phyloP scores from a whole-genome alignment of 2,329 filamentous ascomycete genomes.

The Gyromitra esculenta region DNA sequence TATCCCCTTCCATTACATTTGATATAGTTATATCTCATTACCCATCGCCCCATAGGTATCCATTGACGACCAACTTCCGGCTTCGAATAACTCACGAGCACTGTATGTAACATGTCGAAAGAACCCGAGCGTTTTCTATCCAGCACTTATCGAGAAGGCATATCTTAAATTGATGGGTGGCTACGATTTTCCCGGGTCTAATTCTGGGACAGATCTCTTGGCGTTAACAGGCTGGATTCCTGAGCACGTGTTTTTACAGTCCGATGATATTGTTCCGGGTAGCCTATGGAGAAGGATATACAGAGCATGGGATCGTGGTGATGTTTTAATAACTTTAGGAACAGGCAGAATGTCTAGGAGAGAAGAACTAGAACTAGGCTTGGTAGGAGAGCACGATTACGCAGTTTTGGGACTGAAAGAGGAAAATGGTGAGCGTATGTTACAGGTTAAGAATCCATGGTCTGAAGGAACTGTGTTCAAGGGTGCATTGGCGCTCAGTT shows the following conservation, averaged over 20 bases:
- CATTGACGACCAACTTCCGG: constrained; percentile 87
- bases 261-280: constrained; percentile 79
- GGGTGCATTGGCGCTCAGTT: constrained; percentile 61
- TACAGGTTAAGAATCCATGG: constrained; percentile 97
- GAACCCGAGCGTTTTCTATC: constrained; percentile 86
- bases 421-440: constrained; percentile 68
- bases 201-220: constrained; percentile 94
- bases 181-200: constrained; percentile 97
- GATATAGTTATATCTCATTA: constrained; percentile 17
- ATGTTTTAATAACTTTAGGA: constrained; percentile 88
- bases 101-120: constrained; percentile 88
- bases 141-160: constrained; percentile 91
- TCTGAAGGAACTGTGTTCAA: constrained; percentile 81
- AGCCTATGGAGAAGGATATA: constrained; percentile 81
- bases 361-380: constrained; percentile 81
- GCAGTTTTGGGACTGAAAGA: constrained; percentile 83
- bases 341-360: constrained; percentile 81
- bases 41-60: constrained; percentile 68
- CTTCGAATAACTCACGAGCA: constrained; percentile 76
- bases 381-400: constrained; percentile 93
- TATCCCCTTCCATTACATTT: background rate
- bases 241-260: constrained; percentile 88
- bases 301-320: constrained; percentile 76
- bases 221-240: constrained; percentile 96
- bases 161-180: constrained; percentile 95